These are phyloP conservation scores for Kitagawia praeruptora DNA, from an alignment of 129 eudicot species.

Conservation along the genomic window DNA sequence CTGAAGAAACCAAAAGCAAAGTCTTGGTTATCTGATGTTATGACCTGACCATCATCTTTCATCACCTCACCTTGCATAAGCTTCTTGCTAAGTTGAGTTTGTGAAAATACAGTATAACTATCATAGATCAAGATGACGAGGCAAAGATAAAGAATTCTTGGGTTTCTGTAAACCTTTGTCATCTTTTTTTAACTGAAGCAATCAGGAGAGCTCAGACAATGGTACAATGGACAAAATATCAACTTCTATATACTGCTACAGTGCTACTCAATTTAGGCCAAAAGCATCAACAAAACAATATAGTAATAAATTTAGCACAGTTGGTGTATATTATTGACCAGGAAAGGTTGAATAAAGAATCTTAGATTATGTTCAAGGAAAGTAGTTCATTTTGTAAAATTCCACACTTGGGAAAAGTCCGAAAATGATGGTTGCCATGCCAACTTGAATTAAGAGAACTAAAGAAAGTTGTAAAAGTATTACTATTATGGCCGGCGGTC, in stretches of 20 bases:
- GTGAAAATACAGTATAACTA: neutral
- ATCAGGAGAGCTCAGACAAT: conserved; percentile 2
- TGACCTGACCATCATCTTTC: conserved; percentile 31
- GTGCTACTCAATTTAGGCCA: neutral
- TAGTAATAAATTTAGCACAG: neutral
- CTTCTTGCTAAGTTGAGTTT: neutral
- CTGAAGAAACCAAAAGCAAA: conserved; percentile 37
- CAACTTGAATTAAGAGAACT: neutral
- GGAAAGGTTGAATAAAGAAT: neutral
- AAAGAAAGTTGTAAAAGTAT: neutral
- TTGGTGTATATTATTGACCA: neutral
- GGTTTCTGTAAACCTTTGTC: neutral
- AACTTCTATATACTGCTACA: neutral
- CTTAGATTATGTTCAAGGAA: neutral
- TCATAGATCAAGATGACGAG: neutral
- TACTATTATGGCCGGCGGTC: no score
- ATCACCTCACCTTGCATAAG: conserved; percentile 18
- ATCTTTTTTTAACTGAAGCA: neutral
- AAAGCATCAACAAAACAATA: neutral
- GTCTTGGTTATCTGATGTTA: conserved; percentile 16
- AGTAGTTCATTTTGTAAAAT: neutral
- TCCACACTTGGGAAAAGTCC: conserved; percentile 5
- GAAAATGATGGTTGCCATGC: neutral
- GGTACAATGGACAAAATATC: neutral
- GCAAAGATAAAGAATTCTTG: neutral